phyloP scores from a whole-genome alignment of 148 eudicot genomes.

The Nepenthes mirabilis region DNA sequence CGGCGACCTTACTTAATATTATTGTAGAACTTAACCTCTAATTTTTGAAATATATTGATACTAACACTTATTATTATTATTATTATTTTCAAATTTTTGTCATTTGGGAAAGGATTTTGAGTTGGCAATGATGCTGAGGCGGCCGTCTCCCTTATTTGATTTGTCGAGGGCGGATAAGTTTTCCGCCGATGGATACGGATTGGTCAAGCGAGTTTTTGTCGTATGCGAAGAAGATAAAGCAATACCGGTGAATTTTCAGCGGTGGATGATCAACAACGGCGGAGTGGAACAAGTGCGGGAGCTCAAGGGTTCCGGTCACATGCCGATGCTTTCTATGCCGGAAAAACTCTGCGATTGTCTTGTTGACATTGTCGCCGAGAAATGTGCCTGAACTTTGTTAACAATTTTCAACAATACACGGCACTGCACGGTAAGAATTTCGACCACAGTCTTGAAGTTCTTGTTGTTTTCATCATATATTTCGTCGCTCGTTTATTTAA shows the following conservation, averaged over 20 bases:
- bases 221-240: constrained; percentile 20
- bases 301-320: constrained; percentile 32
- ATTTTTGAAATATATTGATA: too few relatives aligned
- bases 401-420: too few relatives aligned
- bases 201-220: background rate
- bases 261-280: constrained; percentile 27
- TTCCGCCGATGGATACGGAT: background rate
- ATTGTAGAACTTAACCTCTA: too few relatives aligned
- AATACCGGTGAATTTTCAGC: constrained; percentile 13
- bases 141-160: background rate
- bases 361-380: constrained; percentile 11
- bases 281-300: constrained; percentile 24
- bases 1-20: too few relatives aligned
- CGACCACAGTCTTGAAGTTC: too few relatives aligned
- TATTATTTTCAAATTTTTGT: too few relatives aligned
- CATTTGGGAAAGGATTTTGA: background rate
- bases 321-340: constrained; percentile 36
- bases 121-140: background rate
- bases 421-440: too few relatives aligned
- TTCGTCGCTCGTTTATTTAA: too few relatives aligned
- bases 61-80: too few relatives aligned
- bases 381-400: background rate
- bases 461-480: too few relatives aligned
- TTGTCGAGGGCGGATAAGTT: background rate
- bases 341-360: constrained; percentile 21